Base-by-base conservation (phyloP, 2,329 filamentous ascomycete genomes). In the Fragosphaeria purpurea region DNA sequence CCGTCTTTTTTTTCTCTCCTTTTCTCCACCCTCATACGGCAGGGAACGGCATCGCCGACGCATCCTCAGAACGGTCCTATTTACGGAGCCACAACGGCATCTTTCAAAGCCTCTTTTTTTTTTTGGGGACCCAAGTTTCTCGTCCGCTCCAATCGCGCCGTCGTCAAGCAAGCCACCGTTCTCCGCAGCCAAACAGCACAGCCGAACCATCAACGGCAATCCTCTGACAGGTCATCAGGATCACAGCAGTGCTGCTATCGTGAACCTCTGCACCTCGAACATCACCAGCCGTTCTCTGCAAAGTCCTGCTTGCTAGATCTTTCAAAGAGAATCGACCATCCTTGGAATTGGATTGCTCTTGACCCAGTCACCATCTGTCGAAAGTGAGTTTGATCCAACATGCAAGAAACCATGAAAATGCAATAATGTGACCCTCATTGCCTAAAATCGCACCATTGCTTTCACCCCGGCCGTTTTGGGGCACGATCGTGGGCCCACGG, bases 231-330 rank as follows among this genome's bases (percentile, higher is more conserved):
- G 54, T 57, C 53, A 42, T 43, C 48, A 51, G 48, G 48, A 50
- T 51, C 9, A 55, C 58, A 60, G 59, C 57, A 55, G 58, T 55
- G 59, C 58, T 60, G 56, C 54, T 41, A 46, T 48, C 35, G 44
- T 54, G 48, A 52, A 47, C 46, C 44, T 51, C 37, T n/a, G n/a
- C n/a, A n/a, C n/a, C n/a, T n/a, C n/a, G n/a, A n/a, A n/a, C n/a
- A n/a, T n/a, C n/a, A n/a, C n/a, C 46, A 53, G 48, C 50, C 52
- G 51, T 40, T 50, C n/a, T 50, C 46, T 5, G 11, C 13, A 12
- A 12, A 12, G 11, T 34, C 50, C 22, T 33, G 39, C 22, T 13
- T 39, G 13, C 12, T 41, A 40, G 11, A 40, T 33, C 8, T n/a
- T 45, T 37, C 22, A 22, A 45, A 13, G 41, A 22, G 13, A 41